phyloP scores from a whole-genome alignment of 78 protist genomes.

The Dictyostelium discoideum region dicty_2.7 NC_007090.3:713001-713500 shows the following conservation, averaged over 20 bases:
- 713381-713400: too few relatives aligned
- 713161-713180: too few relatives aligned
- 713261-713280: too few relatives aligned
- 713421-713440: too few relatives aligned
- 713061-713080: slow-evolving; percentile 64
- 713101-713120: slow-evolving; percentile 60
- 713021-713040: slow-evolving; percentile 17
- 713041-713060: background rate
- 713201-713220: slow-evolving; percentile 2
- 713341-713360: background rate
- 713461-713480: too few relatives aligned
- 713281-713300: too few relatives aligned
- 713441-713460: too few relatives aligned
- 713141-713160: background rate
- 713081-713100: slow-evolving; percentile 84
- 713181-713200: background rate
- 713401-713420: too few relatives aligned
- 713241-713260: too few relatives aligned
- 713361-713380: background rate
- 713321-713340: too few relatives aligned
- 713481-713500: too few relatives aligned
- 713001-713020: slow-evolving; percentile 68
- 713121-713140: slow-evolving; percentile 17
- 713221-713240: background rate
- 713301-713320: too few relatives aligned